Percentiles rank a stretch among this genome's conserved stretches.
Evolutionary conservation across 73 alveolate species (phyloP).

Genomic region (Paramecium primaurelia): DNA sequence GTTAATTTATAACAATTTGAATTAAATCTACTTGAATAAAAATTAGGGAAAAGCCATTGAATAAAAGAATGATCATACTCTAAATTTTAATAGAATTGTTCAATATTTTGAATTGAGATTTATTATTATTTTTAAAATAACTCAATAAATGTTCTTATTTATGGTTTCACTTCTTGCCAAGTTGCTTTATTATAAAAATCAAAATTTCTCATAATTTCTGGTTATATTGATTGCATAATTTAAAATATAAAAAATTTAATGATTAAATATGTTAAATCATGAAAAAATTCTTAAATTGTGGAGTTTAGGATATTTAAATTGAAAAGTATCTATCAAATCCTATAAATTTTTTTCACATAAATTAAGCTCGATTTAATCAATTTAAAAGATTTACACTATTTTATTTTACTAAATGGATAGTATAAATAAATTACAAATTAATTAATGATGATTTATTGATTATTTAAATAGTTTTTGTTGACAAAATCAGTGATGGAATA

Average conservation of each 20-base stretch:
- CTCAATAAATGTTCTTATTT: neutral
- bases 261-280: neutral
- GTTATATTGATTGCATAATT: neutral
- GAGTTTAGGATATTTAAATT: slow-evolving; percentile 22
- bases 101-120: neutral
- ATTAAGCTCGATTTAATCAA: neutral
- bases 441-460: neutral
- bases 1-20: neutral
- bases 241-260: neutral
- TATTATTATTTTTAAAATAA: neutral
- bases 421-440: neutral
- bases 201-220: neutral
- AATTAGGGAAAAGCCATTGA: slow-evolving; percentile 43
- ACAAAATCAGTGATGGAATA: neutral
- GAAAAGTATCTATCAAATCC: neutral
- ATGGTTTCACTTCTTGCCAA: neutral
- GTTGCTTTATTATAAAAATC: neutral
- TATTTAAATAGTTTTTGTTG: neutral
- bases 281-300: neutral
- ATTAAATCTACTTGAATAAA: neutral
- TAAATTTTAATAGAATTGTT: neutral
- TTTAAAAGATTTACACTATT: neutral
- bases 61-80: slow-evolving; percentile 32
- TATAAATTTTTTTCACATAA: neutral
- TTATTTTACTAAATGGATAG: neutral